Evolutionary conservation across 108 stramenopile genomes (phyloP), one percentile per base, ranked within the genome.

Genomic region (Mediolabrus comicus): DNA sequence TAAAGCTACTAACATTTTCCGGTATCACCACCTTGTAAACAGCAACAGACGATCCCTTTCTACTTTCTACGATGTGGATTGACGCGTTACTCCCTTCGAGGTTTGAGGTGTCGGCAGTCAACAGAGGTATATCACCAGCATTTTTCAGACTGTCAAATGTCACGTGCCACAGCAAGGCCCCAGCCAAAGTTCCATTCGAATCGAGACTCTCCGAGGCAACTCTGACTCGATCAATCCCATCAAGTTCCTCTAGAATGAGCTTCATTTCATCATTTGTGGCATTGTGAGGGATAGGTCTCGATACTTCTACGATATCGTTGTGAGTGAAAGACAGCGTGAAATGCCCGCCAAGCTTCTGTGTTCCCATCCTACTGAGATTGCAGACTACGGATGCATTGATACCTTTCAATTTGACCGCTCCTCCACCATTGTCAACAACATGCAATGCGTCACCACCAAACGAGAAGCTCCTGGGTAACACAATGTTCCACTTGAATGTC

Each of bases 141-240:
- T 80, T 76, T 41, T 65, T 76, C 4, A 83, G 57, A 32, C 59
- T 67, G 31, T 57, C 38, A 43, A 83, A 83, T 13, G 83, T 83
- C 14, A 77, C 70, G 31, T 75, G 67, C 83, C 83, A 83, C 39
- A 72, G 54, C 32, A 33, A 55, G 31, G 74, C 74, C 22, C 9
- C 0, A 22, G 7, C 46, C 1, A 1, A 17, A 49, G 4, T 49
- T 13, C 51, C 53, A 63, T 60, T 54, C 3, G 34, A 49, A 43
- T 72, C 63, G 25, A 77, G 30, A 59, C 10, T 63, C n/a, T 58
- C 29, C n/a, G 74, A 66, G 3, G 46, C 58, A n/a, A 83, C 75
- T 19, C 36, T 28, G 0, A 75, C 66, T 52, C 36, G 49, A 38
- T 30, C 59, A 51, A 75, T 62, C 13, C 51, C 65, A 32, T 49